Conservation (phyloP, 2,329 filamentous ascomycete genomes). For the Zopfia rhizophila region DNA sequence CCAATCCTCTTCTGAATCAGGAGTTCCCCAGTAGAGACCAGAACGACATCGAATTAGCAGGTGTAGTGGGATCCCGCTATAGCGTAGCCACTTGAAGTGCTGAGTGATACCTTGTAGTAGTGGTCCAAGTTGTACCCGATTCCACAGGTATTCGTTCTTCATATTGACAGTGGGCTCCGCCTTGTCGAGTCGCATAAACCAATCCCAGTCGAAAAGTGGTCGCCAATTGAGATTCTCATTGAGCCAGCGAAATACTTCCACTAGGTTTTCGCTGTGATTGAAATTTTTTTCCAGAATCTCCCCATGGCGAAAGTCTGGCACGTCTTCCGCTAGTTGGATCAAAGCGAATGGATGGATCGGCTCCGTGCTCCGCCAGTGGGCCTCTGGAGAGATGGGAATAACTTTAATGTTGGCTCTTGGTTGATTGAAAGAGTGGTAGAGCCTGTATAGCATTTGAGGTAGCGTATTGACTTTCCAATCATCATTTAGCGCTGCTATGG, state of each 20-base stretch:
- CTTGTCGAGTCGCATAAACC: slow-evolving; percentile 25
- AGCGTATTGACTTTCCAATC: slow-evolving; percentile 11
- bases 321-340: slow-evolving; percentile 16
- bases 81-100: slow-evolving; percentile 26
- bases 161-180: slow-evolving; percentile 12
- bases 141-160: slow-evolving; percentile 6
- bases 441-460: slow-evolving; percentile 16
- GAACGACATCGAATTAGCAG: slow-evolving; percentile 36
- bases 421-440: slow-evolving; percentile 6
- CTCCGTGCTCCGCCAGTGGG: slow-evolving; percentile 22
- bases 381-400: slow-evolving; percentile 23
- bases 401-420: background rate
- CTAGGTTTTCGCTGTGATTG: slow-evolving; percentile 2
- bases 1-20: slow-evolving; percentile 25
- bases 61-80: slow-evolving; percentile 31
- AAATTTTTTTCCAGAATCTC: background rate
- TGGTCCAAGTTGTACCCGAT: background rate
- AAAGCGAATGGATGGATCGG: slow-evolving; percentile 33
- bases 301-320: background rate
- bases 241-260: slow-evolving; percentile 31
- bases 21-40: slow-evolving; percentile 40
- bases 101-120: slow-evolving; percentile 9
- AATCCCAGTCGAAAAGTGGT: slow-evolving; percentile 42
- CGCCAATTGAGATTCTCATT: slow-evolving; percentile 32
- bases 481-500: background rate